Conservation (phyloP, 2,329 filamentous ascomycete species). For the Fusarium gaditjirri region DNA sequence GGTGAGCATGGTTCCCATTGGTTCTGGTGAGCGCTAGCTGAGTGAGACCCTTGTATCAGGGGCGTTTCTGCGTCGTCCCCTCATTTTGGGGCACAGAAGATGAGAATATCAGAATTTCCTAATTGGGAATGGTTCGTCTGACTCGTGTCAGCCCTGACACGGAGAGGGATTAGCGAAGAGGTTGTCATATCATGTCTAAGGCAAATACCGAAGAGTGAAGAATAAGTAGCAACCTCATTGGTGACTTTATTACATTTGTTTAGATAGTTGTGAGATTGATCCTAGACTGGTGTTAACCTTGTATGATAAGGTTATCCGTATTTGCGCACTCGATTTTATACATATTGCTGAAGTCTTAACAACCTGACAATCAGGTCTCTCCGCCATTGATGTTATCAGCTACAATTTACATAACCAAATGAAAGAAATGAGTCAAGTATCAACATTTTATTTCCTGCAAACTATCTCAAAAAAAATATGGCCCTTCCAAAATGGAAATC, state of each 20-base stretch:
- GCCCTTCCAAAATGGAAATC: background rate
- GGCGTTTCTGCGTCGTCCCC: background rate
- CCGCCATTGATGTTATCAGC: too few species aligned
- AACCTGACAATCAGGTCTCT: background rate
- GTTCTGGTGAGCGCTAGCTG: background rate
- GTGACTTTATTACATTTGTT: background rate
- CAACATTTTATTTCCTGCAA: too few species aligned
- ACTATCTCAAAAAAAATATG: background rate
- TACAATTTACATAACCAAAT: too few species aligned
- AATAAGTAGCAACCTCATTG: fast-evolving
- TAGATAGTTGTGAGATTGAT: background rate
- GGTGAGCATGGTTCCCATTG: background rate
- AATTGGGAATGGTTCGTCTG: background rate
- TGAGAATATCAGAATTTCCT: slow-evolving; percentile 27
- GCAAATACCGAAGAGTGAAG: background rate
- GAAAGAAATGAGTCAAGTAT: too few species aligned
- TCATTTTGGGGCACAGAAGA: background rate
- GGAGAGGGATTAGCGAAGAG: too few species aligned
- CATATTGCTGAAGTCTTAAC: background rate
- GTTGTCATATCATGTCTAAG: background rate
- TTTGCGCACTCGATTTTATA: too few species aligned
- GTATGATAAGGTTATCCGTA: background rate
- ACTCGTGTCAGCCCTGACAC: background rate
- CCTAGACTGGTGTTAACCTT: background rate
- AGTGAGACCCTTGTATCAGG: slow-evolving; percentile 6